Percentiles rank a stretch among this genome's conserved stretches.
phyloP scores from a whole-genome alignment of 2,329 filamentous ascomycete genomes.

The Aspergillus brasiliensis region DNA sequence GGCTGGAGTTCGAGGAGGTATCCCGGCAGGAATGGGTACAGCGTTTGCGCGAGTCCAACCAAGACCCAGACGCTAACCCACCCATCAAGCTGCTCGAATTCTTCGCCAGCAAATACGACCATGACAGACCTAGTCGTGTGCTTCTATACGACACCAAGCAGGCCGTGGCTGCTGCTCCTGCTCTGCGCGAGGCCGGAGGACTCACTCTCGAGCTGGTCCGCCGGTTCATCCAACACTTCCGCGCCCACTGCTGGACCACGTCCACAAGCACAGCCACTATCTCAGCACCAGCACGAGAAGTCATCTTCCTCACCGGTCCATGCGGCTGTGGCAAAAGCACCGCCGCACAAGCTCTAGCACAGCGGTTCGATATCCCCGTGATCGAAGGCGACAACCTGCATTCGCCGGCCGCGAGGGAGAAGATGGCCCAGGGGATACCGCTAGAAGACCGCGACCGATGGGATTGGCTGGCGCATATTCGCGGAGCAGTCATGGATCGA shows the following conservation, averaged over 20 bases:
- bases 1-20: slow-evolving; percentile 37
- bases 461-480: slow-evolving; percentile 51
- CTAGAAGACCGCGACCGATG: slow-evolving; percentile 56
- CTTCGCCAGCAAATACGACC: slow-evolving; percentile 56
- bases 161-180: slow-evolving; percentile 18
- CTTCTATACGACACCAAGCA: slow-evolving; percentile 32
- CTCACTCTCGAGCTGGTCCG: slow-evolving; percentile 13
- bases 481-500: slow-evolving; percentile 23
- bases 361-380: slow-evolving; percentile 33
- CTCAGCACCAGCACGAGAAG: slow-evolving; percentile 6
- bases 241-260: slow-evolving; percentile 17
- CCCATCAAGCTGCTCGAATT: slow-evolving; percentile 57
- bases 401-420: slow-evolving; percentile 52
- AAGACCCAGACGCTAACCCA: slow-evolving; percentile 53
- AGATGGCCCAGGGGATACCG: slow-evolving; percentile 54
- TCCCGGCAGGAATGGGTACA: slow-evolving; percentile 30
- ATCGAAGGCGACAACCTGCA: slow-evolving; percentile 58
- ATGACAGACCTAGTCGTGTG: slow-evolving; percentile 25
- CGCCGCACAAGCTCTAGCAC: slow-evolving; percentile 50
- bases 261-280: neutral
- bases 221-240: slow-evolving; percentile 19
- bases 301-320: slow-evolving; percentile 50
- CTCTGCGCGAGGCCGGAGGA: slow-evolving; percentile 16
- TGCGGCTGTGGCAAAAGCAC: slow-evolving; percentile 59
- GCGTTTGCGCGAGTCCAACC: slow-evolving; percentile 48